phyloP scores from a whole-genome alignment of 2,329 filamentous ascomycete species.

The Paracoccidioides lutzii region DNA sequence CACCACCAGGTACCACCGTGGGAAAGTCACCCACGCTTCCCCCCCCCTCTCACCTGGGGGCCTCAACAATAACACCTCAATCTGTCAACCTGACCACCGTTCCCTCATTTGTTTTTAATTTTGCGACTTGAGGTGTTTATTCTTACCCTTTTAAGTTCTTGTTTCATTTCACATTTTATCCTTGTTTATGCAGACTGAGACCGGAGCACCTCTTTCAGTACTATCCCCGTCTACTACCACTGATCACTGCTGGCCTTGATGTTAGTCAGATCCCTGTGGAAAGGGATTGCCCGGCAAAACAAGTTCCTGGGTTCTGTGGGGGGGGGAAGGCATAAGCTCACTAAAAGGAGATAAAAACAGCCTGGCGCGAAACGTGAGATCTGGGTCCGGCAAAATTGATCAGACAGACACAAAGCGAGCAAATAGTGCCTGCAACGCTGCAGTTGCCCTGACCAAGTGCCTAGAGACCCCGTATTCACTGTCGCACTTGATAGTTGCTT shows the following conservation, averaged over 20 bases:
- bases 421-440: slow-evolving; percentile 9
- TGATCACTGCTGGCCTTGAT: not conserved
- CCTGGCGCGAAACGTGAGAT: not conserved
- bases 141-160: not conserved
- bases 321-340: not conserved
- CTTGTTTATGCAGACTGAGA: not conserved
- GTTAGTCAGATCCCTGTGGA: not conserved
- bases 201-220: not conserved
- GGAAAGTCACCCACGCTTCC: not conserved
- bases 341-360: not conserved
- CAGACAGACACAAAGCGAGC: too few relatives aligned
- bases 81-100: too few relatives aligned
- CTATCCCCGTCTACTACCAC: not conserved
- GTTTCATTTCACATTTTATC: not conserved
- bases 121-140: too few relatives aligned
- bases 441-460: not conserved
- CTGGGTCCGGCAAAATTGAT: not conserved
- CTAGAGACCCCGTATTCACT: not conserved
- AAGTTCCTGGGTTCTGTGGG: too few relatives aligned
- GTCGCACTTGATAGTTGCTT: not conserved
- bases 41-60: not conserved
- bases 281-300: not conserved
- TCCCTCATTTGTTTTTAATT: too few relatives aligned
- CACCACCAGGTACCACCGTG: slow-evolving; percentile 3
- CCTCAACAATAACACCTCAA: too few relatives aligned